Evolutionary conservation across 2,329 filamentous ascomycete species (phyloP), one percentile per base, ranked within the genome.

Genomic region (Zymoseptoria passerinii): DNA sequence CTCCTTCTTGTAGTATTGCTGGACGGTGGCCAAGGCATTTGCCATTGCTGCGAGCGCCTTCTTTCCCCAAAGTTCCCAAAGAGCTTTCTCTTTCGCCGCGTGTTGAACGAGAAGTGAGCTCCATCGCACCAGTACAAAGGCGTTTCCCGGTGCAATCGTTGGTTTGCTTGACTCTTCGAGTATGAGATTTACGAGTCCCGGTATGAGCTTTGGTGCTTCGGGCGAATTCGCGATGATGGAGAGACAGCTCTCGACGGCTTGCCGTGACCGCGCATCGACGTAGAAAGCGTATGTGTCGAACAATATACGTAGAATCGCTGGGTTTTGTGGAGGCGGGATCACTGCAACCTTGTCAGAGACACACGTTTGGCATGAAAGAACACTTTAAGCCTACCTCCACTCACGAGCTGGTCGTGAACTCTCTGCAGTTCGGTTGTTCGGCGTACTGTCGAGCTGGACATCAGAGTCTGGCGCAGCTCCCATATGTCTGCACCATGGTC

Each of bases 41-140:
- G 90, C 89, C 71, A 88, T 80, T 53, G 87, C 82, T 35, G 83
- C 73, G 28, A 95, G 75, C 49, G 94, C 75, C 35, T 90, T 85
- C 62, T 80, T 68, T 55, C 83, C 83, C 71, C 85, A 85, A 67
- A 78, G 78, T 54, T 83, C 81, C 86, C 85, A 91, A 50, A 82
- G 72, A 8, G 80, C 70, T 16, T 82, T 72, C 53, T 75, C 82
- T 52, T 80, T 80, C 29, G 82, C 82, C 27, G 91, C 78, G 58
- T 87, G 81, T 68, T 92, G 85, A 65, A 96, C 82, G 54, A 96
- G 76, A 58, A 92, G 73, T 59, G 87, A 88, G 73, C 86, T 90
- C 92, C 92, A 99, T 73, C 96, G 90, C 13, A 94, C 81, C 65
- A 99, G 78, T 53, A 95, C 90, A 71, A 96, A 95, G 4, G 91